Conservation (phyloP, 2,329 filamentous ascomycete species). For the Colletotrichum siamense region DNA sequence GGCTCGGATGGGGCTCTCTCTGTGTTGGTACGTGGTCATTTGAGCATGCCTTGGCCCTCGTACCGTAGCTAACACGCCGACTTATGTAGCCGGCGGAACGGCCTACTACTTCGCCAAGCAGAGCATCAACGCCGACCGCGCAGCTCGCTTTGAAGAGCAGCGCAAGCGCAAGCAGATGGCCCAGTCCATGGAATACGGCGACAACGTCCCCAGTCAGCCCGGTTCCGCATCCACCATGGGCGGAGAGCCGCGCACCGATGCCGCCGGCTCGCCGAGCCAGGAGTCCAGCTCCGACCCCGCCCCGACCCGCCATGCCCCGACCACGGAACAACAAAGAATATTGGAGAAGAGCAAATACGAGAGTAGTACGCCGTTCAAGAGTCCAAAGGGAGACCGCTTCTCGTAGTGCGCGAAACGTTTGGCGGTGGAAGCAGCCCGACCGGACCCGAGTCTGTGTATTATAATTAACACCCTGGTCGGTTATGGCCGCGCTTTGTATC, state of each 20-base stretch:
- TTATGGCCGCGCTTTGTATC: neutral
- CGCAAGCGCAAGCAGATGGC: slow-evolving; percentile 67
- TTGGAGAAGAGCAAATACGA: slow-evolving; percentile 91
- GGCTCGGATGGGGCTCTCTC: slow-evolving; percentile 91
- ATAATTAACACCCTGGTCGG: slow-evolving; percentile 6
- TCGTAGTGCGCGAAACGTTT: slow-evolving; percentile 43
- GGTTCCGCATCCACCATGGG: slow-evolving; percentile 40
- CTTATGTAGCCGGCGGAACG: slow-evolving; percentile 74
- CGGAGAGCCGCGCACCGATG: slow-evolving; percentile 63
- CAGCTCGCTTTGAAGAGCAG: slow-evolving; percentile 71
- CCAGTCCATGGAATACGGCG: slow-evolving; percentile 57
- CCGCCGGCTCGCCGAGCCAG: slow-evolving; percentile 67
- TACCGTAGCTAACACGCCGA: neutral
- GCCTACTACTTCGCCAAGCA: slow-evolving; percentile 97
- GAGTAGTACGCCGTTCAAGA: slow-evolving; percentile 74
- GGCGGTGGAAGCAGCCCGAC: neutral
- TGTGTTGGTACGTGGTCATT: slow-evolving; percentile 70
- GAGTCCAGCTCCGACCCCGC: slow-evolving; percentile 83
- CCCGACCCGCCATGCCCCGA: slow-evolving; percentile 80
- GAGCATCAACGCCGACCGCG: slow-evolving; percentile 90
- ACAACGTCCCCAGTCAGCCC: slow-evolving; percentile 39
- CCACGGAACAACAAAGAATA: slow-evolving; percentile 70
- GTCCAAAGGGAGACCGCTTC: slow-evolving; percentile 87
- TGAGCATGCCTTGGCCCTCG: slow-evolving; percentile 1
- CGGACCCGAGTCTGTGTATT: neutral